Conservation (phyloP, 2,329 filamentous ascomycete species). For the Epichloe bromicola region DNA sequence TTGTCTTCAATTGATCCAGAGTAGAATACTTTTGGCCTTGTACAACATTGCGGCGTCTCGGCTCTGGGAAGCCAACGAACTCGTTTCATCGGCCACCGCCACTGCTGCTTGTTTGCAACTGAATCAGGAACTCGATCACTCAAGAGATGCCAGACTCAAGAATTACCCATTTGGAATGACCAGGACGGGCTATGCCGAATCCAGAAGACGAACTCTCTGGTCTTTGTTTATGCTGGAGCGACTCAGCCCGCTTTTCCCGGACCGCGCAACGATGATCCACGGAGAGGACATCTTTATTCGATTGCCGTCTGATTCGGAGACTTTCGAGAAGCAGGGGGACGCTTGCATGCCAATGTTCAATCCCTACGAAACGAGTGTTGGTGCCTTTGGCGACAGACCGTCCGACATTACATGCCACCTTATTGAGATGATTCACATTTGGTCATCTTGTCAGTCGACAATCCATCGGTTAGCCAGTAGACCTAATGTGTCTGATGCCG, state of each 20-base stretch:
- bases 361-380: constrained; percentile 22
- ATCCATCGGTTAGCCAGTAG: constrained; percentile 31
- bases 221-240: constrained; percentile 57
- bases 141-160: constrained; percentile 24
- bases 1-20: constrained; percentile 51
- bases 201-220: constrained; percentile 60
- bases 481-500: constrained; percentile 13
- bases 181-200: constrained; percentile 47
- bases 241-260: constrained; percentile 45
- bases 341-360: constrained; percentile 49
- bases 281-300: constrained; percentile 53
- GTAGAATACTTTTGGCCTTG: constrained; percentile 50
- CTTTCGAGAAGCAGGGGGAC: constrained; percentile 48
- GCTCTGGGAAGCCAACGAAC: constrained; percentile 48
- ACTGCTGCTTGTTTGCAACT: constrained; percentile 46
- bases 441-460: constrained; percentile 49
- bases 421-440: constrained; percentile 50
- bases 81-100: constrained; percentile 47
- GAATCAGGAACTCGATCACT: constrained; percentile 46
- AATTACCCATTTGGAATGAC: constrained; percentile 44
- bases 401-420: constrained; percentile 45
- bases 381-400: constrained; percentile 13
- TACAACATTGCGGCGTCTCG: constrained; percentile 52
- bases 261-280: constrained; percentile 41
- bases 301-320: constrained; percentile 47